phyloP scores from a whole-genome alignment of 495 filamentous ascomycete genomes.

The Geoglossum glabrum region DNA sequence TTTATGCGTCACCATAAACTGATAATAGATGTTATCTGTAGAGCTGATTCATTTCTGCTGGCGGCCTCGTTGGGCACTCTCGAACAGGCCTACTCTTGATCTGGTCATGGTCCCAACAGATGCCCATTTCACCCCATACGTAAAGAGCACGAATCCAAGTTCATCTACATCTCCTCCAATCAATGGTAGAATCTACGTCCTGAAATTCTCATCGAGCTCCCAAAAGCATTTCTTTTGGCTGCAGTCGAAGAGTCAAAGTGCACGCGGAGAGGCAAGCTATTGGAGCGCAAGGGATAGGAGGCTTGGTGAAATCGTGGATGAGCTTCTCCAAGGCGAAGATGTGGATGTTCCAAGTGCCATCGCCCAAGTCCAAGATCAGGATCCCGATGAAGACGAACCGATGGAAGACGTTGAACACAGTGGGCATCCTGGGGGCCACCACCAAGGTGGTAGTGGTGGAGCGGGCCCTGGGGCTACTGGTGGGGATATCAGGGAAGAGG shows the following conservation, averaged over 20 bases:
- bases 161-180: conserved; percentile 28
- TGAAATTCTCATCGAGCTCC: conserved; percentile 90
- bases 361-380: conserved; percentile 31
- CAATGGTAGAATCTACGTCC: conserved; percentile 75
- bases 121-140: conserved; percentile 64
- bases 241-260: conserved; percentile 68
- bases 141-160: conserved; percentile 21
- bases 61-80: conserved; percentile 44
- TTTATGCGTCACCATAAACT: background rate
- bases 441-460: conserved; percentile 46
- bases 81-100: conserved; percentile 55
- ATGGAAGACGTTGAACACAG: conserved; percentile 70
- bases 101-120: conserved; percentile 83
- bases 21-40: conserved; percentile 10
- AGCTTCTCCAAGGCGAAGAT: conserved; percentile 71
- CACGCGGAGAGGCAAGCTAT: conserved; percentile 47
- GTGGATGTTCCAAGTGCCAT: conserved; percentile 67
- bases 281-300: conserved; percentile 65
- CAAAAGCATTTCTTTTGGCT: conserved; percentile 90
- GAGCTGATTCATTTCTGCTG: conserved; percentile 94
- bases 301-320: conserved; percentile 69
- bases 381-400: conserved; percentile 48
- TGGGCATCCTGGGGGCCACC: conserved; percentile 34
- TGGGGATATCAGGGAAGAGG: conserved; percentile 77
- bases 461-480: conserved; percentile 74